Conservation (phyloP, 257 asterid species). For the Primulina huaijiensis region DNA sequence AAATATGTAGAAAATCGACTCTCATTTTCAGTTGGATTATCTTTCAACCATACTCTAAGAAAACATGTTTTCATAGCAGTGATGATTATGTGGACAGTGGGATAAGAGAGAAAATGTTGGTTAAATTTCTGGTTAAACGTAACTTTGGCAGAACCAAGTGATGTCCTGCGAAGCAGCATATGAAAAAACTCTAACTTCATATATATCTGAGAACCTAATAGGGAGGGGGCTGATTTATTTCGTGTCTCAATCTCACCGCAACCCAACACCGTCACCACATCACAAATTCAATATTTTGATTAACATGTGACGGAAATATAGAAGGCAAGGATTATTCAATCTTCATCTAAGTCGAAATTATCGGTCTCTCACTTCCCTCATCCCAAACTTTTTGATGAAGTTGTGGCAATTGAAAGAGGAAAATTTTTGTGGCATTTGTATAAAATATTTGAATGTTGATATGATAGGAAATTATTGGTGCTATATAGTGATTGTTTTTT, state of each 20-base stretch:
- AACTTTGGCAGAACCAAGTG: background rate
- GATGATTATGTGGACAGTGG: background rate
- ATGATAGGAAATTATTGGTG: too few species aligned
- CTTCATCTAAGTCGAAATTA: background rate
- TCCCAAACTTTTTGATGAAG: too few species aligned
- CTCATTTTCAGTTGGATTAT: background rate
- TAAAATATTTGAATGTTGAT: too few species aligned
- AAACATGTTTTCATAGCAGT: background rate
- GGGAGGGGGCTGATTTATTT: too few species aligned
- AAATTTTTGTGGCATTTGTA: too few species aligned
- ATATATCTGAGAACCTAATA: too few species aligned
- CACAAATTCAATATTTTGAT: conserved; percentile 6
- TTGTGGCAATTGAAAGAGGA: too few species aligned
- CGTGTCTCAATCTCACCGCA: too few species aligned
- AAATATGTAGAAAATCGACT: background rate
- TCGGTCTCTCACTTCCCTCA: background rate
- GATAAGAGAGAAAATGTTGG: background rate
- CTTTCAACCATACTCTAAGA: too few species aligned
- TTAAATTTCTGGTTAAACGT: too few species aligned
- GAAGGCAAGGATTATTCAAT: background rate
- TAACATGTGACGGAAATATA: background rate
- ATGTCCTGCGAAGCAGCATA: background rate
- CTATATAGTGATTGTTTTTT: too few species aligned
- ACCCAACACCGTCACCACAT: conserved; percentile 11
- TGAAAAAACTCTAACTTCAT: background rate